These are phyloP conservation scores for Penicillium sp. DNA, from an alignment of 2,329 filamentous ascomycete genomes.

Conservation along the genomic window DNA sequence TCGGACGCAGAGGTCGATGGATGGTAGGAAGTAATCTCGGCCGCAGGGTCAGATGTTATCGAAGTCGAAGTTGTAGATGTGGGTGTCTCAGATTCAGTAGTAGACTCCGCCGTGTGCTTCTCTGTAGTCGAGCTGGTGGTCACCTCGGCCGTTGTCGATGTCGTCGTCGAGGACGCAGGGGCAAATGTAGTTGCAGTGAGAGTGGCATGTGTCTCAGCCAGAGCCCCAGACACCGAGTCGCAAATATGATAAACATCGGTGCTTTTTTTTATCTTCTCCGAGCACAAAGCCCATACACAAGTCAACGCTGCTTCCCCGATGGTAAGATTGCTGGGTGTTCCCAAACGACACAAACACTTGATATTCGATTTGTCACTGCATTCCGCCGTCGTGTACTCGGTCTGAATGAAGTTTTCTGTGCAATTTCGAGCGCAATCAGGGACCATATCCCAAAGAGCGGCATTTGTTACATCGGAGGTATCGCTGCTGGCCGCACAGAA, in stretches of 20 bases:
- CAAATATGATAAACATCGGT: constrained; percentile 59
- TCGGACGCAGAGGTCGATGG: constrained; percentile 1
- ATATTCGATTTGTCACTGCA: constrained; percentile 51
- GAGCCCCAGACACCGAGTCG: constrained; percentile 36
- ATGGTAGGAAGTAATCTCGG: background rate
- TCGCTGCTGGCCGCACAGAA: constrained; percentile 23
- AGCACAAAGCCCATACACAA: constrained; percentile 64
- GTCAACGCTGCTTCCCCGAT: constrained; percentile 70
- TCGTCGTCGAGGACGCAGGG: constrained; percentile 6
- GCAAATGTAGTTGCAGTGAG: constrained; percentile 38
- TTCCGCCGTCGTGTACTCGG: constrained; percentile 54
- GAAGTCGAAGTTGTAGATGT: background rate
- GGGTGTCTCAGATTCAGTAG: background rate
- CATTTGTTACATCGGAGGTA: constrained; percentile 18
- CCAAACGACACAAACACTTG: constrained; percentile 63
- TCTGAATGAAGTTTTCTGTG: constrained; percentile 62
- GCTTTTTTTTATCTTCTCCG: constrained; percentile 45
- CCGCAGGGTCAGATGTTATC: background rate
- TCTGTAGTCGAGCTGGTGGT: constrained; percentile 2
- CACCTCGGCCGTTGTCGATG: constrained; percentile 1
- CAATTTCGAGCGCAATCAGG: constrained; percentile 63
- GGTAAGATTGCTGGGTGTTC: constrained; percentile 63
- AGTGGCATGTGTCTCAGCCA: constrained; percentile 36
- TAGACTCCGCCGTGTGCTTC: background rate
- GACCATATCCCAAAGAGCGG: constrained; percentile 45